Base-by-base conservation (phyloP, 331 rosid genomes). In the Spiraea crenata region DNA sequence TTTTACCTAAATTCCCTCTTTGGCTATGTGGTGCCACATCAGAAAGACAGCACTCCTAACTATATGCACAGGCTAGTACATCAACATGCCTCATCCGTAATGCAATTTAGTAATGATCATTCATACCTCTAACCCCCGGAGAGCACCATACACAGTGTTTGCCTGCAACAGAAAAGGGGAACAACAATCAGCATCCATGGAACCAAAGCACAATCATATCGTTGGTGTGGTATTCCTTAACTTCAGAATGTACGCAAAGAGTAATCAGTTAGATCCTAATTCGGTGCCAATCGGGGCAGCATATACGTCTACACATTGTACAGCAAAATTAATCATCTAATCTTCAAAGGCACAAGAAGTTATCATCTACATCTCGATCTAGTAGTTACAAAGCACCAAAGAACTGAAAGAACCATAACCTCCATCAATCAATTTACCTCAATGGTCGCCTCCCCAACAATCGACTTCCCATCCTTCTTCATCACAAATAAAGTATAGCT, bases 41-140 rank as follows among this genome's bases (percentile, higher is more conserved):
- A 25, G 1, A 25, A 25, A 25, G 31, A 13, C 63, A 46, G 45
- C 57, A 12, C n/a, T 12, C 58, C 35, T 16, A 45, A 16, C 31
- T 48, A 45, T 46, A 20, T 11, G 46, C 58, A 41, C 31, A 11
- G 15, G n/a, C 17, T 20, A 19, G 13, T 55, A 69, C 39, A 62
- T 20, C 41, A n/a, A 13, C 20, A 39, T 31, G 40, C 50, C 64
- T 60, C 63, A 42, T 57, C 9, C 10, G 39, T 5, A 68, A 54
- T 39, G 62, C 20, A 71, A 20, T 35, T 51, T 4, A 48, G 56
- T 15, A 69, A 58, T 10, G 73, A 66, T 47, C 34, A 39, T n/a
- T 45, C 75, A 57, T 87, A 95, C 99, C 99, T 95, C 99, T 76
- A 95, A 85, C 48, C 88, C 99, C 60, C 96, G 87, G 81, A 95